phyloP scores from a whole-genome alignment of 805 yeast species.

The Cyberlindnera mississippiensis region DNA sequence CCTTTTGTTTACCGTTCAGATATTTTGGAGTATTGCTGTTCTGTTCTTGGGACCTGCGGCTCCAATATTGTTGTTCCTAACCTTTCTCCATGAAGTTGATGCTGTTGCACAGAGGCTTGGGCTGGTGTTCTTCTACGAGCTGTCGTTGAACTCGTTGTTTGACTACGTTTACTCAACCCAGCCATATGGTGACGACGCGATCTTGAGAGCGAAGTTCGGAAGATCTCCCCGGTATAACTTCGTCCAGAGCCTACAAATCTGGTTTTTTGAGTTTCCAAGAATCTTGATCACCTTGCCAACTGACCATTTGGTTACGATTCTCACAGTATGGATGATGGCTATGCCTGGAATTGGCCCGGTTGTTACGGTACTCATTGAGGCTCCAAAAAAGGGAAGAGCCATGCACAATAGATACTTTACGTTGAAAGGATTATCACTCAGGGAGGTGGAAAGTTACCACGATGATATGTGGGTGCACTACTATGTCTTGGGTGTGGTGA shows the following conservation, averaged over 20 bases:
- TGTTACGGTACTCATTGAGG: slow-evolving; percentile 7
- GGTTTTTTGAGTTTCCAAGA: slow-evolving; percentile 2
- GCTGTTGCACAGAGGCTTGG: slow-evolving; percentile 8
- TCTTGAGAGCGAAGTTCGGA: slow-evolving; percentile 7
- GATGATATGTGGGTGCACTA: slow-evolving; percentile 11
- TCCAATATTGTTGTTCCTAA: slow-evolving; percentile 7
- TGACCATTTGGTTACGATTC: slow-evolving; percentile 1
- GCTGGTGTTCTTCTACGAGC: slow-evolving; percentile 10
- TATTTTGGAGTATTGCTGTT: slow-evolving; percentile 5
- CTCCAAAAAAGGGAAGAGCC: slow-evolving; percentile 8
- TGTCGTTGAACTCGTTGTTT: slow-evolving; percentile 10
- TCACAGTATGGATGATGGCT: slow-evolving; percentile 10
- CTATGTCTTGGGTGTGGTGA: slow-evolving; percentile 6
- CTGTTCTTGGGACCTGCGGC: slow-evolving; percentile 11
- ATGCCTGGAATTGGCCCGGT: slow-evolving; percentile 11
- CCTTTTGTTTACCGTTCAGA: slow-evolving; percentile 3
- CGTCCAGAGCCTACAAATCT: not conserved
- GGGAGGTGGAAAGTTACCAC: not conserved
- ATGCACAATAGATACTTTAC: slow-evolving; percentile 10
- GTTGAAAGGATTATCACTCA: slow-evolving; percentile 5
- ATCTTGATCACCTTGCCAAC: slow-evolving; percentile 4
- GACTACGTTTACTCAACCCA: slow-evolving; percentile 6
- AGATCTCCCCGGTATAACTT: not conserved
- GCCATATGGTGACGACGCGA: not conserved
- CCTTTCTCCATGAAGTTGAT: slow-evolving; percentile 10